A percentile compares a stretch with the other conserved stretches of the same genome.
phyloP scores from a whole-genome alignment of 1,284 basidiomycete genomes.

The Heterobasidion irregulare region DNA sequence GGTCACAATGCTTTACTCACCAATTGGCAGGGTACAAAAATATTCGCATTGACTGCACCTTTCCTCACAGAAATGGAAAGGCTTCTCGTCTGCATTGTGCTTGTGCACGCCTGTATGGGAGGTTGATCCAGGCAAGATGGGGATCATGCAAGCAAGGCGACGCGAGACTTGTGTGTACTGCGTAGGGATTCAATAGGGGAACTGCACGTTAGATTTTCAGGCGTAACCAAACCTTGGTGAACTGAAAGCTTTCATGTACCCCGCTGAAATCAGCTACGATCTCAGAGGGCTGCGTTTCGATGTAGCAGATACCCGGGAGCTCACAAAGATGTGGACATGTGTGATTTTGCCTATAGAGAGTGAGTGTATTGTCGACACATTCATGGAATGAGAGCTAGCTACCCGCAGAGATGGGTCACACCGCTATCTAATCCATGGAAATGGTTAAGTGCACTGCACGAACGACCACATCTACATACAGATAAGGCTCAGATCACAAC shows the following conservation, averaged over 20 bases:
- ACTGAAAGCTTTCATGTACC: conserved; percentile 11
- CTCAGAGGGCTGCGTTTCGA: conserved; percentile 9
- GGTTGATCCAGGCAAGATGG: conserved; percentile 29
- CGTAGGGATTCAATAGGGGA: not conserved
- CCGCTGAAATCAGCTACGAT: conserved; percentile 11
- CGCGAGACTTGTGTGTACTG: conserved; percentile 26
- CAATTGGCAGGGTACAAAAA: conserved; percentile 47
- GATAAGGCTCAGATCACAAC: not conserved
- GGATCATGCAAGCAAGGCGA: conserved; percentile 34
- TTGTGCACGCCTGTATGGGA: conserved; percentile 35
- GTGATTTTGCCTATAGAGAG: conserved; percentile 3
- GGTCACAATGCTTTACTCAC: conserved; percentile 21
- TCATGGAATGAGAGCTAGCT: conserved; percentile 13
- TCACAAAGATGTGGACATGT: conserved; percentile 7
- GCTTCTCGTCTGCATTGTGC: conserved; percentile 31
- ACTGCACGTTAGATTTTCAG: conserved; percentile 5
- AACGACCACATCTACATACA: not conserved
- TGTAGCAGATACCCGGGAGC: conserved; percentile 8
- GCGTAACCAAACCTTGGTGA: conserved; percentile 8
- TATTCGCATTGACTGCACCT: conserved; percentile 52
- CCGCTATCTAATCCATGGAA: conserved; percentile 33
- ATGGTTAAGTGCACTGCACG: conserved; percentile 23
- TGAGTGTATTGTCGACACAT: not conserved
- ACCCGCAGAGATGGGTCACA: conserved; percentile 50
- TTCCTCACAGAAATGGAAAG: conserved; percentile 42